These are phyloP conservation scores for Coemansia sp. DNA, from an alignment of 192 early-diverging fungal genomes.

Conservation along the genomic window DNA sequence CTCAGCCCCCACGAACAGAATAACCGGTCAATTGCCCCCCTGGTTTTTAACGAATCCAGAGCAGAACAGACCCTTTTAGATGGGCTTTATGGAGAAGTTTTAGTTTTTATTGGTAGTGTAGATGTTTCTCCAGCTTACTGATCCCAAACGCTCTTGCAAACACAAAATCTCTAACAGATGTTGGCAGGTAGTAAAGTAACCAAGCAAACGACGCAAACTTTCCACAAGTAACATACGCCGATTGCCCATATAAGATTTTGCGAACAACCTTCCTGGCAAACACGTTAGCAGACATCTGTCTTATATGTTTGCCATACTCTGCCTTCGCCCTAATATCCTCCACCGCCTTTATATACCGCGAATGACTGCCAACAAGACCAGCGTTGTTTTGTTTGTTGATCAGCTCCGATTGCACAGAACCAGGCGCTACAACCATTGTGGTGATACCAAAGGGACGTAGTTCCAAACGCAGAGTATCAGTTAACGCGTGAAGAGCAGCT, in stretches of 20 bases:
- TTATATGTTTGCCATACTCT: constrained; percentile 48
- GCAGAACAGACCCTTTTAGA: no score
- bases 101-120: no score
- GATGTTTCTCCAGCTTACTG: constrained; percentile 8
- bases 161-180: constrained; percentile 50
- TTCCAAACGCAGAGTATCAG: constrained; percentile 66
- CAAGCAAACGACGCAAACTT: constrained; percentile 35
- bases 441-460: constrained; percentile 62
- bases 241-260: constrained; percentile 43
- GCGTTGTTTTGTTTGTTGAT: constrained; percentile 41
- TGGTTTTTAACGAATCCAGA: no score
- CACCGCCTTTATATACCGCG: constrained; percentile 48
- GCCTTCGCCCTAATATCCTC: constrained; percentile 52
- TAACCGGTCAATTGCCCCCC: no score
- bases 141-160: constrained; percentile 52
- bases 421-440: constrained; percentile 63
- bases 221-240: constrained; percentile 62
- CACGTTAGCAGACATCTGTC: constrained; percentile 51
- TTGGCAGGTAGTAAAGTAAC: constrained; percentile 56
- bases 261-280: constrained; percentile 61
- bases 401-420: constrained; percentile 65
- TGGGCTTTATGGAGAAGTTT: no score
- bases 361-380: constrained; percentile 32
- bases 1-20: no score
- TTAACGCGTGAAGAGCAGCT: constrained; percentile 64